These are phyloP conservation scores for Ilyonectria destructans DNA, from an alignment of 2,329 filamentous ascomycete genomes.

Conservation along the genomic window DNA sequence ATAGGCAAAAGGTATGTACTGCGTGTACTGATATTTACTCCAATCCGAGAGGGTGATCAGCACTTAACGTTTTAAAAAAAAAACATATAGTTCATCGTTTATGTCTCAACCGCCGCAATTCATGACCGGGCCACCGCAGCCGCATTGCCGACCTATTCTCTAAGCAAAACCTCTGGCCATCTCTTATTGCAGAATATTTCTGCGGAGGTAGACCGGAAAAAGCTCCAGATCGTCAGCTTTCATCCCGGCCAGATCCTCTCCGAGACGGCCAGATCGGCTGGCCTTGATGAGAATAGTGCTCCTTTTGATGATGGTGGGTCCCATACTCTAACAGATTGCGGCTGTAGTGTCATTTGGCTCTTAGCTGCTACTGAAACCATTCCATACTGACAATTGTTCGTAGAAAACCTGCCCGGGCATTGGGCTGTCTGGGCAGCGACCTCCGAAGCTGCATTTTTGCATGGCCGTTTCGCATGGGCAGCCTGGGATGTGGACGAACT, in stretches of 20 bases:
- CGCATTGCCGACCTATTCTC: neutral
- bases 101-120: neutral
- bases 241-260: neutral
- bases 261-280: neutral
- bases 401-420: neutral
- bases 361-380: neutral
- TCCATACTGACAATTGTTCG: neutral
- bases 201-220: neutral
- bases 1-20: neutral
- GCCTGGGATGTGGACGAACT: neutral
- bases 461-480: neutral
- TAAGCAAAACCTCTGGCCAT: neutral
- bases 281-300: neutral
- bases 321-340: neutral
- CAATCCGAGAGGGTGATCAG: neutral
- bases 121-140: neutral
- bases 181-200: neutral
- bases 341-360: neutral
- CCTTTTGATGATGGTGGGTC: neutral
- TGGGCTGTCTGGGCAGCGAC: neutral
- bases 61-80: no score
- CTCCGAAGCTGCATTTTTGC: neutral
- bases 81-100: slow-evolving; percentile 1
- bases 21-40: neutral
- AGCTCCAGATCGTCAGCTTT: neutral